phyloP scores from a whole-genome alignment of 768 basidiomycete species.

The Sporobolomyces phaffii region DNA sequence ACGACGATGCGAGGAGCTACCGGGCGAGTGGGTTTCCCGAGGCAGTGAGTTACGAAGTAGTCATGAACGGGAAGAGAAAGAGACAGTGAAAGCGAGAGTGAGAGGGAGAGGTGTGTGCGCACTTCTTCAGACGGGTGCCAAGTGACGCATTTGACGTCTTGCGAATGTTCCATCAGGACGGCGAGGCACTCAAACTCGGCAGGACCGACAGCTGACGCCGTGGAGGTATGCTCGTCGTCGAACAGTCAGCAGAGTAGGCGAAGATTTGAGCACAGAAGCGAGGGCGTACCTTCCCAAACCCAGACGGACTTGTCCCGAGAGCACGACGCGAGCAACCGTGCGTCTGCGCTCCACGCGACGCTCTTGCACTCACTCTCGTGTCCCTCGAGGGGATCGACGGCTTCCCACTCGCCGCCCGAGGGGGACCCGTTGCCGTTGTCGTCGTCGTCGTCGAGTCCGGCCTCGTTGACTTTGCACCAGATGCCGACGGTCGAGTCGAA shows the following conservation, averaged over 20 bases:
- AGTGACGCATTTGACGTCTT: slow-evolving; percentile 89
- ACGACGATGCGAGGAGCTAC: slow-evolving; percentile 88
- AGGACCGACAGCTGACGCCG: slow-evolving; percentile 55
- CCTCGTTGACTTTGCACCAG: slow-evolving; percentile 61
- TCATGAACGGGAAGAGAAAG: slow-evolving; percentile 2
- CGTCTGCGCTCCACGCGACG: slow-evolving; percentile 72
- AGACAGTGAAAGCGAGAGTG: neutral
- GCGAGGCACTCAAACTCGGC: slow-evolving; percentile 93
- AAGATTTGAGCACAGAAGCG: slow-evolving; percentile 12
- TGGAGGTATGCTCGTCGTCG: neutral
- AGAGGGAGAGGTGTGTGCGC: slow-evolving; percentile 31
- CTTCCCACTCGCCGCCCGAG: slow-evolving; percentile 60
- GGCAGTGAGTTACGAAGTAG: slow-evolving; percentile 26
- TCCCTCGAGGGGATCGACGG: slow-evolving; percentile 72
- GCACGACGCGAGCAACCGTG: slow-evolving; percentile 80
- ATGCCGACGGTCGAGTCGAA: slow-evolving; percentile 89
- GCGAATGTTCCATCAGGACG: slow-evolving; percentile 92
- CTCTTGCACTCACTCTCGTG: slow-evolving; percentile 95
- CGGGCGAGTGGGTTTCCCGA: neutral
- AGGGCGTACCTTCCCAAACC: slow-evolving; percentile 89
- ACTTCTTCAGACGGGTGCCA: slow-evolving; percentile 98
- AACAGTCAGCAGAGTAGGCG: neutral
- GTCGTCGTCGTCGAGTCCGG: slow-evolving; percentile 47
- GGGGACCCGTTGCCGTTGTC: slow-evolving; percentile 78
- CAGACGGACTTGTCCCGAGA: slow-evolving; percentile 96